phyloP scores from a whole-genome alignment of 192 early-diverging fungal genomes.

The Lobosporangium transversale region DNA sequence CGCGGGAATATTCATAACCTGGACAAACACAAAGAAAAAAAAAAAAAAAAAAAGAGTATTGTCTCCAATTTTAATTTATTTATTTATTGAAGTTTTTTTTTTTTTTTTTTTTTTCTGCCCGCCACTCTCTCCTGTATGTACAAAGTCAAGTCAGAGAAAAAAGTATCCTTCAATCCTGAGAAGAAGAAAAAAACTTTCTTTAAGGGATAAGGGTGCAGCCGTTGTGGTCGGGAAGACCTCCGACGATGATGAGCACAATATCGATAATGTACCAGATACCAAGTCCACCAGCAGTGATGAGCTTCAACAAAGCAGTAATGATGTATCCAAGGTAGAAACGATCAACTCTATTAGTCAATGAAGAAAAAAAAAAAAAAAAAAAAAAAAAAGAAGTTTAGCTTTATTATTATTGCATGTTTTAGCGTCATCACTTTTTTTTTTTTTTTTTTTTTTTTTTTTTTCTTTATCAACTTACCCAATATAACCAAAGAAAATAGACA shows the following conservation, averaged over 20 bases:
- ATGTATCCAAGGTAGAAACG: constrained; percentile 68
- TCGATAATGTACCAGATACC: constrained; percentile 64
- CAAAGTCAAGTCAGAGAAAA: no score
- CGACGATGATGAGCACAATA: constrained; percentile 52
- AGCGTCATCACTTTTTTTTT: not conserved
- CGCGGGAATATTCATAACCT: no score
- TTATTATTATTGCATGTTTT: not conserved
- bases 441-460: not conserved
- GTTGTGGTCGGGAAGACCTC: constrained; percentile 53
- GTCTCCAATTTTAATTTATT: no score
- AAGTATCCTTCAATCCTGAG: no score
- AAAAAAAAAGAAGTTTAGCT: not conserved
- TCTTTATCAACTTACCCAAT: constrained; percentile 51
- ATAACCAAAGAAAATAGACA: constrained; percentile 65
- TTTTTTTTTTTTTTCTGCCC: no score
- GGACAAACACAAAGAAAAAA: no score
- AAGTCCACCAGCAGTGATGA: constrained; percentile 56
- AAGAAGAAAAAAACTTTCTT: no score
- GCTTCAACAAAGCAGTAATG: constrained; percentile 58
- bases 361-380: constrained; percentile 6
- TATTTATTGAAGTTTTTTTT: no score
- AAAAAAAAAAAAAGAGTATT: no score
- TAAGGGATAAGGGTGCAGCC: constrained; percentile 50
- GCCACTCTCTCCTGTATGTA: no score
- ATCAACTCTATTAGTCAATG: constrained; percentile 50